Evolutionary conservation across 1,139 yeast genomes (phyloP), one percentile per base, ranked within the genome.

Genomic region (Taiozyma onychis): DNA sequence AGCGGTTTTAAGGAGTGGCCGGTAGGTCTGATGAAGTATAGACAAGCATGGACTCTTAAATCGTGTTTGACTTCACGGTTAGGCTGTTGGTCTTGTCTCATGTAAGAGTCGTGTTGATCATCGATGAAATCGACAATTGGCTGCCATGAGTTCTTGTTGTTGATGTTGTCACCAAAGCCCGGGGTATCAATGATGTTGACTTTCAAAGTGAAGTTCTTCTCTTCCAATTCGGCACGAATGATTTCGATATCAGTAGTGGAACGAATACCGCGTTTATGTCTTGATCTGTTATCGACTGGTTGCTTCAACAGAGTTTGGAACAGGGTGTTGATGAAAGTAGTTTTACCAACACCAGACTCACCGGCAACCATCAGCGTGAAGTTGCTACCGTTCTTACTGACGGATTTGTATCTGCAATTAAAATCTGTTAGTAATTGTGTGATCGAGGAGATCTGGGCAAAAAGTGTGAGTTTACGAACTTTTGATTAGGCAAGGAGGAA

Each of bases 51-150:
- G 37, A 93, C 98, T 60, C 99, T 80, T 69, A 90, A 74, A 69
- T 95, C 99, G 62, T 83, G 85, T 65, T 77, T 81, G 52, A 74
- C 75, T 5, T 56, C 61, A 68, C 99, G 84, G 53, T 71, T 68
- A 39, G 99, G 99, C 72, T 95, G 99, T 68, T 90, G 95, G 68
- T 93, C 98, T 72, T 95, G 99, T 65, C 88, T 85, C 96, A 93
- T 87, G 67, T 73, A 91, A 32, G 88, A 78, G 70, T 93, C 97
- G 67, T 93, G 97, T 74, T 93, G 99, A 70, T 93, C 99, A 69
- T 93, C 99, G 56, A 93, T 80, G 64, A 91, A 93, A 67, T 91
- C 97, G 53, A 90, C 79, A 61, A 95, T 84, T 41, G 97, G 93
- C 60, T 86, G 87, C 97, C 97, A 95, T 49, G 96, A 81, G 65